Conservation (phyloP, 139 green algal species). For the Micractinium conductrix region DNA sequence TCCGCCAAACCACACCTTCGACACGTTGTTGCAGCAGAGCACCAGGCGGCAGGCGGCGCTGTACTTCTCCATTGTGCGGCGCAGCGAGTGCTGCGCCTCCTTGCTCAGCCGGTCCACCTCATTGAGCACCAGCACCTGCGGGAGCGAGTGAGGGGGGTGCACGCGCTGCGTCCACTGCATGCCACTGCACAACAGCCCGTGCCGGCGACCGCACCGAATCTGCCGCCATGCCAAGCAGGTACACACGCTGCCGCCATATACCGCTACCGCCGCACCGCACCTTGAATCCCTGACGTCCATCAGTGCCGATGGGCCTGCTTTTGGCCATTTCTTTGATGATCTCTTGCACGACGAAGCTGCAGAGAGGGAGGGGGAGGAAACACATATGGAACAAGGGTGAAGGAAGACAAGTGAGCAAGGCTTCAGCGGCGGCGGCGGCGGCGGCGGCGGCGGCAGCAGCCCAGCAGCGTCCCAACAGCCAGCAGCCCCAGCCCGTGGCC, state of each 20-base stretch:
- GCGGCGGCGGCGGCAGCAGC: too few species aligned
- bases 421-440: too few species aligned
- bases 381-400: not conserved
- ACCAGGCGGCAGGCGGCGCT: constrained; percentile 86
- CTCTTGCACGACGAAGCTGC: constrained; percentile 88
- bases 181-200: too few species aligned
- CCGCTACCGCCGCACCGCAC: constrained; percentile 1
- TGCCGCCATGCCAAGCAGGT: too few species aligned
- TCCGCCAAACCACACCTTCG: constrained; percentile 69
- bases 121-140: constrained; percentile 92
- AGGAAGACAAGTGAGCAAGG: not conserved
- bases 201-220: too few species aligned
- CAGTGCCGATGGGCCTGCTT: constrained; percentile 79
- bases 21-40: constrained; percentile 87
- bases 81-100: constrained; percentile 92
- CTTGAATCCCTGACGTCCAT: constrained; percentile 54
- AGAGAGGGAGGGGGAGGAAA: not conserved
- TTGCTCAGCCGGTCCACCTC: constrained; percentile 92
- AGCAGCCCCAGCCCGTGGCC: too few species aligned
- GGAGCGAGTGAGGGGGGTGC: too few species aligned
- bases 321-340: constrained; percentile 99
- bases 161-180: too few species aligned
- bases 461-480: too few species aligned
- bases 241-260: too few species aligned
- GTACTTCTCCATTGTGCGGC: constrained; percentile 99